Evolutionary conservation across 2,329 filamentous ascomycete species (phyloP).

Genomic region (Fusarium sp.): DNA sequence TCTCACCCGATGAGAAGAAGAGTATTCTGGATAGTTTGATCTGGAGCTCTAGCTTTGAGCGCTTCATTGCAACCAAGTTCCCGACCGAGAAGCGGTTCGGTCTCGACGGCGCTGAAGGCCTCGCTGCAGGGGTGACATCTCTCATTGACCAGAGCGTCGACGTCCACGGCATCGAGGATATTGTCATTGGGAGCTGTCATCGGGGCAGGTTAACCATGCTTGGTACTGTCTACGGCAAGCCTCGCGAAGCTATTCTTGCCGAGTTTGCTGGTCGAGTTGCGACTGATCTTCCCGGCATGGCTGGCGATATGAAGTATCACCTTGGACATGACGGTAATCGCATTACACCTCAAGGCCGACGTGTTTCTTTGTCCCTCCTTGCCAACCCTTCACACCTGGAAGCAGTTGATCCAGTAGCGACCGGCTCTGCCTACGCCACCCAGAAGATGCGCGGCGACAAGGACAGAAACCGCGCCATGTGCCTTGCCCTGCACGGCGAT

Average conservation of each 20-base stretch:
- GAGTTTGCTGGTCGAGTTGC: constrained; percentile 92
- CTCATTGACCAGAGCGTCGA: constrained; percentile 98
- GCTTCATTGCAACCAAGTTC: constrained; percentile 95
- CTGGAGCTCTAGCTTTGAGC: constrained; percentile 97
- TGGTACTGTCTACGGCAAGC: constrained; percentile 97
- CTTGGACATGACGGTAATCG: constrained; percentile 99
- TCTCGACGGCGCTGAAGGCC: constrained; percentile 94
- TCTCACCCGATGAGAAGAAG: constrained; percentile 97
- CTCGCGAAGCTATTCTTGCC: constrained; percentile 98
- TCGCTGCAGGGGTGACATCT: constrained; percentile 98
- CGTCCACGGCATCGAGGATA: constrained; percentile 93
- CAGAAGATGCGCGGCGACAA: constrained; percentile 97
- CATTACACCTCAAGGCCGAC: constrained; percentile 95
- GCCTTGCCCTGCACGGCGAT: constrained; percentile 94
- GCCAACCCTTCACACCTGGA: constrained; percentile 98
- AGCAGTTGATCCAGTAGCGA: constrained; percentile 96
- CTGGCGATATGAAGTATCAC: constrained; percentile 99
- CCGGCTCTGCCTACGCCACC: constrained; percentile 96
- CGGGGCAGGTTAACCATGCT: constrained; percentile 97
- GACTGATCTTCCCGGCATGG: constrained; percentile 87
- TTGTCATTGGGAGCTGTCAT: constrained; percentile 99
- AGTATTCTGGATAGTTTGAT: constrained; percentile 96
- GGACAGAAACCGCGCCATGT: constrained; percentile 89
- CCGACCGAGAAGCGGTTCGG: constrained; percentile 99
- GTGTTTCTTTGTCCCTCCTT: constrained; percentile 95